Conservation (phyloP, 2,329 filamentous ascomycete species). For the Apiospora hydei region DNA sequence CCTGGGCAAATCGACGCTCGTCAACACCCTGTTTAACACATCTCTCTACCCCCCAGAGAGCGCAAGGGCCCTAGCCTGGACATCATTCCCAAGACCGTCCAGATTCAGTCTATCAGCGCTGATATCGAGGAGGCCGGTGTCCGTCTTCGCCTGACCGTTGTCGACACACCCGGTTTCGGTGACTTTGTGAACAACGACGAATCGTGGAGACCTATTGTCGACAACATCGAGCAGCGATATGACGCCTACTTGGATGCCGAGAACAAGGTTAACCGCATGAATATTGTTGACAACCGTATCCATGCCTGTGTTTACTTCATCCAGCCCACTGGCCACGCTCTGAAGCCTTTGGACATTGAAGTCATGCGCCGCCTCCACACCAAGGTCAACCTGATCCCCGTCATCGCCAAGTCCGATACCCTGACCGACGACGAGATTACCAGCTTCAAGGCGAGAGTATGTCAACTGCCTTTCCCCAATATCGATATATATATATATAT, state of each 20-base stretch:
- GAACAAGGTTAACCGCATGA: slow-evolving; percentile 99
- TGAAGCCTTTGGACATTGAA: slow-evolving; percentile 98
- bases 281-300: slow-evolving; percentile 99
- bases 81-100: slow-evolving; percentile 97
- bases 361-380: slow-evolving; percentile 99
- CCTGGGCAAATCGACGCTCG: slow-evolving; percentile 97
- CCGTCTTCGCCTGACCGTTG: slow-evolving; percentile 92
- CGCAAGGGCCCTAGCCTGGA: slow-evolving; percentile 96
- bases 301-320: slow-evolving; percentile 99
- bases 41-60: slow-evolving; percentile 99
- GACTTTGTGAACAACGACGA: slow-evolving; percentile 99
- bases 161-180: slow-evolving; percentile 97
- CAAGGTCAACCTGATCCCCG: slow-evolving; percentile 99
- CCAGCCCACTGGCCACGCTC: slow-evolving; percentile 95
- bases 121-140: slow-evolving; percentile 99
- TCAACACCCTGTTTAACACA: slow-evolving; percentile 99
- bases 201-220: slow-evolving; percentile 98
- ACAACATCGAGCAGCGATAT: slow-evolving; percentile 99
- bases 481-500: neutral
- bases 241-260: slow-evolving; percentile 98
- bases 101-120: slow-evolving; percentile 92
- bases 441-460: slow-evolving; percentile 94
- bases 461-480: slow-evolving; percentile 46
- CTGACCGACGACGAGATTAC: slow-evolving; percentile 95
- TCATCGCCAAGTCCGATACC: slow-evolving; percentile 98